A percentile compares a stretch with the other conserved stretches of the same genome.
Evolutionary conservation across 148 eudicot genomes (phyloP).

Genomic region (Rhododendron griersonianum): DNA sequence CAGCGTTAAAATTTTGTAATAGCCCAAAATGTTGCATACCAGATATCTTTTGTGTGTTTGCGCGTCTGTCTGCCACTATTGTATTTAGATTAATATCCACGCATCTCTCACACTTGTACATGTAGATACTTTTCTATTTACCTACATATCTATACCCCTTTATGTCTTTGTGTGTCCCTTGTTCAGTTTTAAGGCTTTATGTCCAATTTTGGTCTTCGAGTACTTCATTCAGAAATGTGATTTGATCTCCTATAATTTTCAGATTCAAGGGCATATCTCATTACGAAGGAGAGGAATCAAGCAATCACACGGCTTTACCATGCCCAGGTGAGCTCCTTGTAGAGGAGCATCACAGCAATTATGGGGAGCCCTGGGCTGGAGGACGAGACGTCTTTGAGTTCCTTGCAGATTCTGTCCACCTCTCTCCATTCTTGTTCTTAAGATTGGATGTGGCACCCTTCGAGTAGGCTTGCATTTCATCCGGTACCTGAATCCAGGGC

Average conservation of each 20-base stretch:
- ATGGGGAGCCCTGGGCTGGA: constrained; percentile 99
- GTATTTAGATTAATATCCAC: background rate
- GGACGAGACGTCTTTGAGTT: constrained; percentile 92
- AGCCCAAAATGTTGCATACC: background rate
- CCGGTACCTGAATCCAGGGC: constrained; percentile 64
- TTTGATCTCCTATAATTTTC: constrained; percentile 11
- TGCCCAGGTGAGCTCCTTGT: constrained; percentile 95
- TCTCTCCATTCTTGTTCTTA: constrained; percentile 68
- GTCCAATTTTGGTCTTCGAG: background rate
- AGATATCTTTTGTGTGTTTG: background rate
- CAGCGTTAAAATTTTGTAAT: background rate
- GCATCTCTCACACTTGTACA: background rate
- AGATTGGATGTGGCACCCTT: constrained; percentile 96
- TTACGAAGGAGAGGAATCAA: constrained; percentile 67
- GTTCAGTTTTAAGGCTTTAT: background rate
- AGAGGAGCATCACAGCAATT: constrained; percentile 95
- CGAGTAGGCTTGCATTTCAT: constrained; percentile 93
- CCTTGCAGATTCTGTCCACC: constrained; percentile 64
- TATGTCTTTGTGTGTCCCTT: background rate
- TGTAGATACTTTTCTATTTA: background rate
- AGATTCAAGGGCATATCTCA: constrained; percentile 95
- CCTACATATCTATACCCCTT: background rate
- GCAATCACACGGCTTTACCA: constrained; percentile 80
- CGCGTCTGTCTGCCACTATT: background rate
- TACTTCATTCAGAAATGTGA: constrained; percentile 2